phyloP scores from a whole-genome alignment of 1,139 yeast genomes.

The Eremothecium sinecaudum region DNA sequence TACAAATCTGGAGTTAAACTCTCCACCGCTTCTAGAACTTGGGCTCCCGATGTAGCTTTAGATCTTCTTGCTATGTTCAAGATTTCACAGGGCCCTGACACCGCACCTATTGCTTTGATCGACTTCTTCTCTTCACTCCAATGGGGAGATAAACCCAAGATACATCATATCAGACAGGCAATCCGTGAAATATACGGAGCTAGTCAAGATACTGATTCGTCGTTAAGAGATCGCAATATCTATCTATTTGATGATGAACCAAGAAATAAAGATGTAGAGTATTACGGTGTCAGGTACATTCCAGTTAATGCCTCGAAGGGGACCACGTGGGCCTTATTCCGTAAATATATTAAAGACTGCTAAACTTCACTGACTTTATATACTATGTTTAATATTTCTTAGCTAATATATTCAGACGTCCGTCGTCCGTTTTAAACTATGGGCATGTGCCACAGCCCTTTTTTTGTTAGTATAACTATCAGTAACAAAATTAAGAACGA shows the following conservation, averaged over 20 bases:
- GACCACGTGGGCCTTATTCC: slow-evolving; percentile 29
- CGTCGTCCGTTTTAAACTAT: no score
- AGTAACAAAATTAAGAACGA: no score
- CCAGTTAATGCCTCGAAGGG: slow-evolving; percentile 29
- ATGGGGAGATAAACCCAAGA: slow-evolving; percentile 56
- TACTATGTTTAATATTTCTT: no score
- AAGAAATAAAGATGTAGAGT: slow-evolving; percentile 48
- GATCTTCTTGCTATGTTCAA: slow-evolving; percentile 39
- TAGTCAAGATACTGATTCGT: no score
- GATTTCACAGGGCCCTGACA: slow-evolving; percentile 31
- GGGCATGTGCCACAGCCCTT: no score
- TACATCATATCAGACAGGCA: slow-evolving; percentile 38
- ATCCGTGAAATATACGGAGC: slow-evolving; percentile 38
- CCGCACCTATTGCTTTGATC: slow-evolving; percentile 20
- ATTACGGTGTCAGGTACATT: slow-evolving; percentile 43
- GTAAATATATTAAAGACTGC: slow-evolving; percentile 21
- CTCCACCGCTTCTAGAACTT: slow-evolving; percentile 53
- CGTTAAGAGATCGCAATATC: slow-evolving; percentile 27
- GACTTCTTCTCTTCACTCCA: slow-evolving; percentile 39
- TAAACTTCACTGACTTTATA: no score
- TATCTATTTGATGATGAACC: slow-evolving; percentile 51
- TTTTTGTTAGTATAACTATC: no score
- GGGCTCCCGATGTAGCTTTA: slow-evolving; percentile 48
- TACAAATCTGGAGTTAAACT: slow-evolving; percentile 36
- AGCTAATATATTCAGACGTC: no score